Base-by-base conservation (phyloP, 2,329 filamentous ascomycete species). In the Chrysosporium keratinophilum region DNA sequence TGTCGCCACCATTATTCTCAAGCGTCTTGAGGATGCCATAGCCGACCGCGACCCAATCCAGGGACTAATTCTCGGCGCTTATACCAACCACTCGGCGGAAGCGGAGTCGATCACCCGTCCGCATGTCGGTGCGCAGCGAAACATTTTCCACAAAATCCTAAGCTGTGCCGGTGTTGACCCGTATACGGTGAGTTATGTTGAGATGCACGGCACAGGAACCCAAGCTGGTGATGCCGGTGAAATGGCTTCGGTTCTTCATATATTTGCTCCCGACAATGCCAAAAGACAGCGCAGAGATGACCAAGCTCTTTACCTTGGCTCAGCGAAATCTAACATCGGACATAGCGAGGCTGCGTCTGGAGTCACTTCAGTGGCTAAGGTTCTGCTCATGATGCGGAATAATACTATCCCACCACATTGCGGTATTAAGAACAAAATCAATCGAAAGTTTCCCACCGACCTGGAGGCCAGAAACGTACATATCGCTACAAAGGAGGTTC, bases 161-260 rank as follows among this genome's bases (percentile, higher is more conserved):
- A 78, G 84, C 46, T 79, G 86, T 42, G 83, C 86, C 41, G 83
- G 84, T 55, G 78, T 93, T 19, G 83, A 90, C 62, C 84, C 87
- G 1, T 77, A 82, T 49, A 85, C 90, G 58, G 78, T 95, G 47
- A 82, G 82, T 67, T 94, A 91, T 63, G 83, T 95, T 7, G 88
- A 94, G 69, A 88, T 93, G 83, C 88, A 95, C 67, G 88, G 87
- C 12, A 95, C 88, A 2, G 88, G 88, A 33, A 95, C 87, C 0
- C 87, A 93, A 67, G 87, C 85, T 33, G 88, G 87, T 57, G 88
- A 95, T 63, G 83, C 82, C 6, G 85, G 82, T 3, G 89, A 95
- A 67, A 90, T 91, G 84, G 75, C 81, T 0, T 88, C 84, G 0
- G 85, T 94, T 47, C 81, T 82, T 19, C 75, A 78, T 47, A 74